Conservation (phyloP, 495 filamentous ascomycete species). For the Neurospora intermedia region DNA sequence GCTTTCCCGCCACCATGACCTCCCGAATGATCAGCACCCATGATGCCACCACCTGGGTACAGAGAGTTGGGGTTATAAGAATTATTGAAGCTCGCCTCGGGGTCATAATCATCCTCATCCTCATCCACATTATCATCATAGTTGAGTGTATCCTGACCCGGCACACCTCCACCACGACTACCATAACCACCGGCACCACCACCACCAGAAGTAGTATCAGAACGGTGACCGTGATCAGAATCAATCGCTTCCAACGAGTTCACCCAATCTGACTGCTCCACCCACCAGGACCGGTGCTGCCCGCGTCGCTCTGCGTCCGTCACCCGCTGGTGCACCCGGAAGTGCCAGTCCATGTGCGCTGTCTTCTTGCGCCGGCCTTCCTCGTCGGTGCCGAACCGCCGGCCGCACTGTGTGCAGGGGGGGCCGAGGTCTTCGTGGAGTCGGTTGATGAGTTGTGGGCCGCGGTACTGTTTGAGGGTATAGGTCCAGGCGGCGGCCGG, state of each 20-base stretch:
- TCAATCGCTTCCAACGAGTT: slow-evolving; percentile 67
- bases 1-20: neutral
- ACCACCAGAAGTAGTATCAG: neutral
- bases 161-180: neutral
- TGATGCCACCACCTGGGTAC: neutral
- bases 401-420: slow-evolving; percentile 82
- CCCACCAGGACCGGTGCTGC: slow-evolving; percentile 85
- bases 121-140: neutral
- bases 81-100: neutral
- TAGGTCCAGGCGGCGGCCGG: slow-evolving; percentile 24
- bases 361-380: slow-evolving; percentile 76
- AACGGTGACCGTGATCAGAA: slow-evolving; percentile 31
- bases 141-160: neutral
- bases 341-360: slow-evolving; percentile 97
- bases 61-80: neutral
- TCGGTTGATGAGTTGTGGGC: slow-evolving; percentile 55
- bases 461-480: slow-evolving; percentile 50
- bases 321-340: slow-evolving; percentile 82
- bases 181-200: neutral
- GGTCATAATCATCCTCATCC: neutral
- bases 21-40: slow-evolving; percentile 4
- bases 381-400: slow-evolving; percentile 67
- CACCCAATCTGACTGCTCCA: slow-evolving; percentile 92
- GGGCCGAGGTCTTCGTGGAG: slow-evolving; percentile 74
- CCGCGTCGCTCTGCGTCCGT: slow-evolving; percentile 69